phyloP scores from a whole-genome alignment of 1,284 basidiomycete species.

The Mycena sp. region DNA sequence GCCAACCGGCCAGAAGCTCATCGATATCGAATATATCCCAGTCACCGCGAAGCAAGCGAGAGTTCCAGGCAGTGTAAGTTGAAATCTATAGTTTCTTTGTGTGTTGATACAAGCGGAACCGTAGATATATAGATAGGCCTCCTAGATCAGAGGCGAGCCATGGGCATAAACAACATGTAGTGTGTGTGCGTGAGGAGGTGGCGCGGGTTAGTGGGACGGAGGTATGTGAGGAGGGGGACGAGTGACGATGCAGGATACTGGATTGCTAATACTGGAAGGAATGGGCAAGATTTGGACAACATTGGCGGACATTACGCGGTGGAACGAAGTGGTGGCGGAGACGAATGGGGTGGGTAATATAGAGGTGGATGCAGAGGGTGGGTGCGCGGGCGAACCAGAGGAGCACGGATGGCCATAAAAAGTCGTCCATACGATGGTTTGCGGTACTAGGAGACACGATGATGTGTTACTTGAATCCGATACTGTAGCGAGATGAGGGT shows the following conservation, averaged over 20 bases:
- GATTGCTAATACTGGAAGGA: neutral
- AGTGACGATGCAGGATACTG: neutral
- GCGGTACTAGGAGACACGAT: constrained; percentile 25
- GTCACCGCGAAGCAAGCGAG: neutral
- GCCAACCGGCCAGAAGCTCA: too few relatives aligned
- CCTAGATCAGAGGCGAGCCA: constrained; percentile 4
- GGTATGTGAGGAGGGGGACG: neutral
- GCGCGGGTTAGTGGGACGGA: constrained; percentile 8
- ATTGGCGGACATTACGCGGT: neutral
- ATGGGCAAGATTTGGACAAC: neutral
- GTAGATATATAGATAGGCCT: constrained; percentile 28
- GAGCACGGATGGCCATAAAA: constrained; percentile 5
- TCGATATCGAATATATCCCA: too few relatives aligned
- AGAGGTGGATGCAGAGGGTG: neutral
- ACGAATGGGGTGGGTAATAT: neutral
- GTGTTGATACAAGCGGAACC: constrained; percentile 27
- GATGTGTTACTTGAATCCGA: constrained; percentile 25
- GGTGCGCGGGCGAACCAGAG: neutral
- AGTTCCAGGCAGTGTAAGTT: constrained; percentile 3
- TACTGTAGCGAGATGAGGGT: constrained; percentile 29
- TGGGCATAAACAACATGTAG: constrained; percentile 1
- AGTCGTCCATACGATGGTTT: constrained; percentile 23
- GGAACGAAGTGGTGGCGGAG: neutral
- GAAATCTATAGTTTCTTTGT: constrained; percentile 28
- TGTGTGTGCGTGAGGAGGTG: neutral